Conservation (phyloP, 768 basidiomycete species). For the Mycena latifolia region DNA sequence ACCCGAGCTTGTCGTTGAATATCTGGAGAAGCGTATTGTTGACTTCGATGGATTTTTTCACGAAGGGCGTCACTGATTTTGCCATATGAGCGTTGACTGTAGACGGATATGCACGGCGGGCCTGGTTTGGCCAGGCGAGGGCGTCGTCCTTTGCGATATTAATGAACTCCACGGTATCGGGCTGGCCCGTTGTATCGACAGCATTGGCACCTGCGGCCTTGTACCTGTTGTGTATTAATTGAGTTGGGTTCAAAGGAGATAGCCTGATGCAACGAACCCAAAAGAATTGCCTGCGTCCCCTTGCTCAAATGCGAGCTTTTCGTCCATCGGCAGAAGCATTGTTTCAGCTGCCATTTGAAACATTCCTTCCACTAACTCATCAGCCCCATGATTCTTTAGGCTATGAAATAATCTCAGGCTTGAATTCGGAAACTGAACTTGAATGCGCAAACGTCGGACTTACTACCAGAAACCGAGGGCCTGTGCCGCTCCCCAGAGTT, state of each 20-base stretch:
- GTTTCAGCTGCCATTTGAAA: constrained; percentile 68
- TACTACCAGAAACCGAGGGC: constrained; percentile 78
- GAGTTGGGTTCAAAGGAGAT: too few species aligned
- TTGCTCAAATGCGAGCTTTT: constrained; percentile 71
- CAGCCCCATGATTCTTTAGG: constrained; percentile 68
- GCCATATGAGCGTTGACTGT: constrained; percentile 65
- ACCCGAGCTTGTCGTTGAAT: constrained; percentile 68
- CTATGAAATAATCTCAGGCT: constrained; percentile 45
- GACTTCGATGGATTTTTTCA: constrained; percentile 68
- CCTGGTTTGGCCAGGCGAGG: constrained; percentile 65
- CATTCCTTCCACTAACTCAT: constrained; percentile 61
- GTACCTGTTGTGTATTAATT: too few species aligned
- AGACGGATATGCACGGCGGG: constrained; percentile 68
- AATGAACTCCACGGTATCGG: constrained; percentile 72
- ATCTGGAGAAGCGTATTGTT: constrained; percentile 65
- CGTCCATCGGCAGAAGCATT: constrained; percentile 64
- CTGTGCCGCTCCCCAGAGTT: constrained; percentile 69
- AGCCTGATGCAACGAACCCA: constrained; percentile 46
- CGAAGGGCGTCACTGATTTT: constrained; percentile 62
- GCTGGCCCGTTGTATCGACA: constrained; percentile 68
- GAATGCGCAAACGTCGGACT: constrained; percentile 43
- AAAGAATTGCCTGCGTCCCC: constrained; percentile 59
- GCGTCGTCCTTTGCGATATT: constrained; percentile 80
- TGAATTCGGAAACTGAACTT: neutral
- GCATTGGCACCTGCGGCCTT: constrained; percentile 75